phyloP scores from a whole-genome alignment of 805 yeast genomes.

The Metschnikowia dekortorum region DNA sequence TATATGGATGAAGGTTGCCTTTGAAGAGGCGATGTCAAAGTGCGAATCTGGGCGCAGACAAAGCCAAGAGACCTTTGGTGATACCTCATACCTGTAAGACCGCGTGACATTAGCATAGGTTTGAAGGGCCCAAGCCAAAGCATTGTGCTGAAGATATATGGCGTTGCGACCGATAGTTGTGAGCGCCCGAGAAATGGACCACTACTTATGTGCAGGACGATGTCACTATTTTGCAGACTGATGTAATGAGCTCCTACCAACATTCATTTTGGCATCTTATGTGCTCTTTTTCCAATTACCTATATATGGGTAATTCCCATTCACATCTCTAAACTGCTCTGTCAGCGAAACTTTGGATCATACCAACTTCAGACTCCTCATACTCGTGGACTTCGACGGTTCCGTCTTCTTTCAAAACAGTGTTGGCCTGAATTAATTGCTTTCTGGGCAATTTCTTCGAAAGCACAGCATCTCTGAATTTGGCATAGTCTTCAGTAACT shows the following conservation, averaged over 20 bases:
- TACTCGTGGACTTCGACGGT: constrained; percentile 63
- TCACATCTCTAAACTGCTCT: constrained; percentile 24
- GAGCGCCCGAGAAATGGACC: constrained; percentile 2
- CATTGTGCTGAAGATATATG: neutral
- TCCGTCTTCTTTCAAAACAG: constrained; percentile 40
- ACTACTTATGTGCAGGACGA: neutral
- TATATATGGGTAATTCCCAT: neutral
- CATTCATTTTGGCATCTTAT: too few species aligned
- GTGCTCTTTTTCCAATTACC: neutral
- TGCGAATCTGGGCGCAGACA: neutral
- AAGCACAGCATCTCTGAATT: constrained; percentile 64
- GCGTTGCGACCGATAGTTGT: neutral
- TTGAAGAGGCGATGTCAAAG: neutral
- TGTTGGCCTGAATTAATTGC: constrained; percentile 81
- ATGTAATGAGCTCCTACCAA: too few species aligned
- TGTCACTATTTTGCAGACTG: neutral
- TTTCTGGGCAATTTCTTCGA: constrained; percentile 76
- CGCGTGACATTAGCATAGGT: neutral
- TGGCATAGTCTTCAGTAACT: constrained; percentile 58
- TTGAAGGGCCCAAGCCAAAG: constrained; percentile 1
- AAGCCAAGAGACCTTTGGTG: neutral
- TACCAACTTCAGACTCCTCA: constrained; percentile 65
- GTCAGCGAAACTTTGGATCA: constrained; percentile 74
- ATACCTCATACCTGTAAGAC: neutral
- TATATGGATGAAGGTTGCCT: neutral